phyloP scores from a whole-genome alignment of 2,329 filamentous ascomycete species.

The Ramularia endophylla region DNA sequence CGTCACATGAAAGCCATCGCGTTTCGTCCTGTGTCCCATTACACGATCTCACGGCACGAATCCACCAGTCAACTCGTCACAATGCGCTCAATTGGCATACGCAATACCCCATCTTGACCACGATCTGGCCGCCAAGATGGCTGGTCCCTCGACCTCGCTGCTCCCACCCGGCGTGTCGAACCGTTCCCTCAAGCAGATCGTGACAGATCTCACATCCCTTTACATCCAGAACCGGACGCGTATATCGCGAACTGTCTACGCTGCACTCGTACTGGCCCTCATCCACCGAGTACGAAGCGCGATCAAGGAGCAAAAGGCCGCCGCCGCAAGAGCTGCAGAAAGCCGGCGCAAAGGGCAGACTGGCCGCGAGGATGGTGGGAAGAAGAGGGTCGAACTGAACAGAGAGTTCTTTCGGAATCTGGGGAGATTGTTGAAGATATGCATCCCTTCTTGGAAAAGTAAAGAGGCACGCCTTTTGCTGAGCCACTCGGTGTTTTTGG shows the following conservation, averaged over 20 bases:
- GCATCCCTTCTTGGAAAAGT: slow-evolving; percentile 83
- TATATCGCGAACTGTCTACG: slow-evolving; percentile 77
- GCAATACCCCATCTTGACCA: background rate
- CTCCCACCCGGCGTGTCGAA: slow-evolving; percentile 20
- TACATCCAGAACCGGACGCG: slow-evolving; percentile 75
- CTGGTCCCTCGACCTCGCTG: slow-evolving; percentile 12
- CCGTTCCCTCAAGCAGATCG: slow-evolving; percentile 28
- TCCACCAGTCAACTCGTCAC: too few species aligned
- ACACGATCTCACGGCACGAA: too few species aligned
- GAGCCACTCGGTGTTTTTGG: slow-evolving; percentile 89
- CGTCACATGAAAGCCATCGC: too few species aligned
- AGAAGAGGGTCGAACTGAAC: slow-evolving; percentile 84
- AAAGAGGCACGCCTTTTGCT: slow-evolving; percentile 80
- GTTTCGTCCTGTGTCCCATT: too few species aligned
- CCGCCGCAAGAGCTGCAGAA: slow-evolving; percentile 62
- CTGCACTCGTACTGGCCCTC: slow-evolving; percentile 73
- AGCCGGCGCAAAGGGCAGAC: slow-evolving; percentile 36
- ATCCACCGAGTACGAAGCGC: slow-evolving; percentile 85
- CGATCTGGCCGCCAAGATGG: slow-evolving; percentile 14
- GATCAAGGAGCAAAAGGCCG: slow-evolving; percentile 86
- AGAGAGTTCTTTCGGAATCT: slow-evolving; percentile 78
- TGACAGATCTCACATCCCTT: slow-evolving; percentile 54
- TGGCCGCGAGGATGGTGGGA: slow-evolving; percentile 31
- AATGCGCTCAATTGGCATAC: too few species aligned
- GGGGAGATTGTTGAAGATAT: slow-evolving; percentile 72